Evolutionary conservation across 202 grass and related monocot genomes (phyloP).

Genomic region (Dendrocalamus latiflorus): DNA sequence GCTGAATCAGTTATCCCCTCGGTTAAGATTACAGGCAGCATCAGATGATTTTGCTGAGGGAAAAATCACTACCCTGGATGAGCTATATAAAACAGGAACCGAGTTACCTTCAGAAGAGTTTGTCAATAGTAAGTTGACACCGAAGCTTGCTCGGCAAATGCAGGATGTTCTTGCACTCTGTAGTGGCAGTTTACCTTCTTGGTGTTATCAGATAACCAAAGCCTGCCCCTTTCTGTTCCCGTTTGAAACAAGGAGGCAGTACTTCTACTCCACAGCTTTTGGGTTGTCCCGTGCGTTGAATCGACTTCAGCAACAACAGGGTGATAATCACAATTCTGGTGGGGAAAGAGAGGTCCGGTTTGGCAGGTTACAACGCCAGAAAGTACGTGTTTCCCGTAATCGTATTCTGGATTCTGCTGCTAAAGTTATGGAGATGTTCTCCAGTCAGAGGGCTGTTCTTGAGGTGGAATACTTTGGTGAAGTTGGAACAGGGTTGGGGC

Average conservation of each 20-base stretch:
- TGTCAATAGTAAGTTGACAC: slow-evolving; percentile 56
- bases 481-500: slow-evolving; percentile 73
- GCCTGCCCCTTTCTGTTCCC: slow-evolving; percentile 63
- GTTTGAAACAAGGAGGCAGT: slow-evolving; percentile 61
- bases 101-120: slow-evolving; percentile 51
- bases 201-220: slow-evolving; percentile 56
- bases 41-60: slow-evolving; percentile 50
- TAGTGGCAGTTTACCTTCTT: slow-evolving; percentile 53
- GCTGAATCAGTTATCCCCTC: slow-evolving; percentile 49
- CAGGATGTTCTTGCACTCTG: slow-evolving; percentile 61
- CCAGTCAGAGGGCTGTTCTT: slow-evolving; percentile 55
- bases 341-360: slow-evolving; percentile 49
- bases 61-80: slow-evolving; percentile 35
- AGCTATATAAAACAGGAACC: slow-evolving; percentile 27
- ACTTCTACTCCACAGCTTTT: slow-evolving; percentile 69
- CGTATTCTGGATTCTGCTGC: slow-evolving; percentile 60
- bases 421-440: slow-evolving; percentile 69
- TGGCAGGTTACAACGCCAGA: slow-evolving; percentile 44
- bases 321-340: slow-evolving; percentile 35
- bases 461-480: slow-evolving; percentile 80
- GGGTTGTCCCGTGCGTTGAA: slow-evolving; percentile 50
- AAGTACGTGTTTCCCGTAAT: slow-evolving; percentile 58
- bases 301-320: slow-evolving; percentile 64
- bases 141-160: slow-evolving; percentile 57
- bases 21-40: slow-evolving; percentile 34